These are phyloP conservation scores for Ehretia macrophylla DNA, from an alignment of 257 asterid genomes.

Conservation along the genomic window DNA sequence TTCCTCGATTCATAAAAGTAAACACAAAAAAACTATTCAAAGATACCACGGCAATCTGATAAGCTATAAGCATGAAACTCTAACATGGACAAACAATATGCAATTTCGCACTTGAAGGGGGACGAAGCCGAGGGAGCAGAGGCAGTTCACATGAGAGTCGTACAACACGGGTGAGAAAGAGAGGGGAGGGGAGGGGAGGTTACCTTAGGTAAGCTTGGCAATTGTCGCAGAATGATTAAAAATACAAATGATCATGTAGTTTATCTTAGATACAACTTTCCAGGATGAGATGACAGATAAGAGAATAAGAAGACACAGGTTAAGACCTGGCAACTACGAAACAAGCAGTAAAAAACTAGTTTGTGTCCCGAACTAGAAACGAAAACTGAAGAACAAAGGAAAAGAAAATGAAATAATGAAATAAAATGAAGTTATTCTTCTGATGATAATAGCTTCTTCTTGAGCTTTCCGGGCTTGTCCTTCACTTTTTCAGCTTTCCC, in stretches of 20 bases:
- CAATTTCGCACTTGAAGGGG: too few species aligned
- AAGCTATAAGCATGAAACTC: too few species aligned
- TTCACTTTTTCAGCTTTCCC: constrained; percentile 46
- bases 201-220: too few species aligned
- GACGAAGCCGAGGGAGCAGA: too few species aligned
- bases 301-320: neutral
- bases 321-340: neutral
- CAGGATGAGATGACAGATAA: neutral
- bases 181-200: too few species aligned
- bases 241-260: neutral
- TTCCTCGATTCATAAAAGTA: too few species aligned
- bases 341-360: neutral
- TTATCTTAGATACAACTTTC: neutral
- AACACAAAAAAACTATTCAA: too few species aligned
- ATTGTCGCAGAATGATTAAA: neutral
- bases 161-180: too few species aligned
- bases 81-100: too few species aligned
- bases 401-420: constrained; percentile 12
- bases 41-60: too few species aligned
- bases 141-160: too few species aligned
- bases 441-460: constrained; percentile 34
- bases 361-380: neutral
- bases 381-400: neutral
- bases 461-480: constrained; percentile 50
- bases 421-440: constrained; percentile 28